Evolutionary conservation across 768 basidiomycete genomes (phyloP), one percentile per base, ranked within the genome.

Genomic region (Gloeopeniophorella convolvens): DNA sequence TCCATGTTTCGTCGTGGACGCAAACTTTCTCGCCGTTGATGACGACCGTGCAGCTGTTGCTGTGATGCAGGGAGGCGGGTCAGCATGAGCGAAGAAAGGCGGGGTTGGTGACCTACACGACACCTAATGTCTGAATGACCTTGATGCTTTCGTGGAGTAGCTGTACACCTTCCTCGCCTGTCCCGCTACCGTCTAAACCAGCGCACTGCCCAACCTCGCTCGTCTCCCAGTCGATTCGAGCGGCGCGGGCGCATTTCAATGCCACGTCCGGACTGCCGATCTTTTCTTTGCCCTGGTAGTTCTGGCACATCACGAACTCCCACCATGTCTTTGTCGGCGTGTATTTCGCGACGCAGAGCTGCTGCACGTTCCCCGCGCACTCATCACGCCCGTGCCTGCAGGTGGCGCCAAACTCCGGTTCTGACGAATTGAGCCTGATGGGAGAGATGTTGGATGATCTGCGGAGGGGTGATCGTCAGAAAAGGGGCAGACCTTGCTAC

Each of bases 351-450:
- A 76, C 85, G 65, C 94, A 97, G 23, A 96, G 73, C 63, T 96
- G 83, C 51, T 96, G 87, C 15, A 91, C 79, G 68, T 95, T 92
- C 35, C 89, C 93, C 12, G 79, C 79, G 60, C 93, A 96, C 66
- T 97, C 93, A 45, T 75, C 65, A 4, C 70, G 68, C 15, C 91
- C 92, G 62, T 95, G 92, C 72, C 75, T 75, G 68, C 93, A 96
- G 28, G 69, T 76, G 26, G 86, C 78, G n/a, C 91, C 91, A 62
- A 83, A 89, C 41, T 72, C 70, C n/a, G 77, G 68, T 23, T 86
- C 82, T 5, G 77, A 74, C n/a, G 71, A 50, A 62, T 90, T 79
- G 23, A 79, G 60, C 48, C 88, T 90, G 57, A 28, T 43, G 33
- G 5, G 3, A 30, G 40, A 42, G 21, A 16, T 31, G 37, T 16